phyloP scores from a whole-genome alignment of 2,329 filamentous ascomycete species.

The Alternaria panax region DNA sequence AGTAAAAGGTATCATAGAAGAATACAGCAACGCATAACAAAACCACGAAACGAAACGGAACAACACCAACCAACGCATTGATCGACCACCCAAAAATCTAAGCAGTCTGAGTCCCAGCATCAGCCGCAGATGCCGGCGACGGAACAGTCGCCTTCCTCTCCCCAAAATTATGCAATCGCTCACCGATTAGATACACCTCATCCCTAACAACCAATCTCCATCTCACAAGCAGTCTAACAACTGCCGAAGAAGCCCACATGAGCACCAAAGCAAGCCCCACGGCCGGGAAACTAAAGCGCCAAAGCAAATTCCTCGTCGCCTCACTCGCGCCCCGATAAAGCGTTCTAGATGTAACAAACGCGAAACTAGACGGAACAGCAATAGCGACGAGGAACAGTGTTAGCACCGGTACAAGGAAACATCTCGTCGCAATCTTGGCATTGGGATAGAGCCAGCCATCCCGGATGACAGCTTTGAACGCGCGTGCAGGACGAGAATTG shows the following conservation, averaged over 20 bases:
- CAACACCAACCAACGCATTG: not conserved
- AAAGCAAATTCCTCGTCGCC: slow-evolving; percentile 59
- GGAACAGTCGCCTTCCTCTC: slow-evolving; percentile 52
- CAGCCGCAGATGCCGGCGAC: slow-evolving; percentile 1
- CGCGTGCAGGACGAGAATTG: slow-evolving; percentile 74
- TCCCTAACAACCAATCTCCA: slow-evolving; percentile 88
- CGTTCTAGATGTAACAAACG: slow-evolving; percentile 59
- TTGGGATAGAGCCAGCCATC: slow-evolving; percentile 79
- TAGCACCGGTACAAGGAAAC: slow-evolving; percentile 80
- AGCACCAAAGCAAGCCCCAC: slow-evolving; percentile 57
- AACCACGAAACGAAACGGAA: not conserved
- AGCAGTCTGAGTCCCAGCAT: not conserved
- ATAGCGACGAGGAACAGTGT: slow-evolving; percentile 70
- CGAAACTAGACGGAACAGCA: slow-evolving; percentile 68
- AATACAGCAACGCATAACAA: not conserved
- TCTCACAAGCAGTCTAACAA: slow-evolving; percentile 66
- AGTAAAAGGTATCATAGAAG: not conserved
- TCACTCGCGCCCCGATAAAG: slow-evolving; percentile 53
- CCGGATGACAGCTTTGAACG: slow-evolving; percentile 75
- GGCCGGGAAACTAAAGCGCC: slow-evolving; percentile 77
- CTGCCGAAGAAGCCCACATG: slow-evolving; percentile 59
- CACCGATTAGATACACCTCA: slow-evolving; percentile 95
- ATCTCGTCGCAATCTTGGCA: slow-evolving; percentile 78
- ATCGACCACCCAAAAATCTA: not conserved
- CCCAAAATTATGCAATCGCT: slow-evolving; percentile 93